Conservation (phyloP, 306 rosid genomes). For the Psophocarpus tetragonolobus region DNA sequence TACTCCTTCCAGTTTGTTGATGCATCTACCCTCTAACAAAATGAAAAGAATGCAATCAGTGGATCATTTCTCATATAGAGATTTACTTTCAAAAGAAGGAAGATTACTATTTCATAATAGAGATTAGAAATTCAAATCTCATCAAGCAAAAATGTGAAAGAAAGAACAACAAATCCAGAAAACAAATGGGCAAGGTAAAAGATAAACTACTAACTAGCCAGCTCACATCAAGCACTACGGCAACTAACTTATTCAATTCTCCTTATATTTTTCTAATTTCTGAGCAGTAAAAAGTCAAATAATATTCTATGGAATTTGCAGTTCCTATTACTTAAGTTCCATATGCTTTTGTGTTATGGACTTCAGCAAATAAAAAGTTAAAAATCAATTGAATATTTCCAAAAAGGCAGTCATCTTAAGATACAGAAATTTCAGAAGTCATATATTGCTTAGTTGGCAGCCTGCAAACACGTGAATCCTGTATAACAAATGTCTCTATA, state of each 20-base stretch:
- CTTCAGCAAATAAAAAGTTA: not conserved
- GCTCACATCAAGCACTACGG: slow-evolving; percentile 20
- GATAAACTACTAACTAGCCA: slow-evolving; percentile 20
- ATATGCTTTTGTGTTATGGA: slow-evolving; percentile 15
- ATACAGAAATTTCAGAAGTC: slow-evolving; percentile 21
- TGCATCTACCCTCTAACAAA: slow-evolving; percentile 87
- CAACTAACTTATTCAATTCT: slow-evolving; percentile 14
- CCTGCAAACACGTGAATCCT: slow-evolving; percentile 14
- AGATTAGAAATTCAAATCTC: slow-evolving; percentile 19
- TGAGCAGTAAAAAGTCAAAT: not conserved
- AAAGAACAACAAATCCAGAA: slow-evolving; percentile 34
- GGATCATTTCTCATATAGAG: slow-evolving; percentile 29
- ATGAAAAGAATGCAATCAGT: slow-evolving; percentile 43
- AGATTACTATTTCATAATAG: slow-evolving; percentile 12
- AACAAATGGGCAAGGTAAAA: slow-evolving; percentile 30
- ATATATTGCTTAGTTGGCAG: slow-evolving; percentile 2
- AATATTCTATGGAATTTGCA: not conserved
- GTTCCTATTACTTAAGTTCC: slow-evolving; percentile 22
- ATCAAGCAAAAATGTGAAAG: slow-evolving; percentile 18
- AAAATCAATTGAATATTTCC: slow-evolving; percentile 23
- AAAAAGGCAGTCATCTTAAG: slow-evolving; percentile 18
- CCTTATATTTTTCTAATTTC: slow-evolving; percentile 17
- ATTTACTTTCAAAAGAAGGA: slow-evolving; percentile 29
- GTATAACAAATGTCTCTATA: not conserved
- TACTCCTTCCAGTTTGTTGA: slow-evolving; percentile 95